Evolutionary conservation across 2,329 filamentous ascomycete species (phyloP), one percentile per base, ranked within the genome.

Genomic region (Huntiella savannae): DNA sequence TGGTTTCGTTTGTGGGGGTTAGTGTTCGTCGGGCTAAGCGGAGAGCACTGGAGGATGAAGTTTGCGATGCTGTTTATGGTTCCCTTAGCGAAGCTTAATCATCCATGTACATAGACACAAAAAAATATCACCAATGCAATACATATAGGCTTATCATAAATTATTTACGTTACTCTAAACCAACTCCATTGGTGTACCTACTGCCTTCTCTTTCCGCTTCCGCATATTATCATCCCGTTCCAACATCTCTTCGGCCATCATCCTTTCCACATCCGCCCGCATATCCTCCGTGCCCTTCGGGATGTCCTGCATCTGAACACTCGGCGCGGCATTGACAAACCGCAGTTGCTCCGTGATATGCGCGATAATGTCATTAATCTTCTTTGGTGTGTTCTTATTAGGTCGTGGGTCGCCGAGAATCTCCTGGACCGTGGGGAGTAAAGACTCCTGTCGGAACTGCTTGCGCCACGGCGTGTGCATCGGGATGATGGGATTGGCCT

Each of bases 401-500:
- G 79, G 76, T 45, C 73, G 66, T 40, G 71, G 71, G 54, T 88
- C 80, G 42, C 72, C 70, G 36, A 79, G 58, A 37, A 78, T 75
- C 57, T 79, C 70, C 55, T 82, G 75, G n/a, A 96, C 71, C 3
- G 82, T 80, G 0, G 91, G 91, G 57, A 95, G 91, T 11, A 98
- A 72, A 17, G 79, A 86, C 51, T 91, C 82, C 37, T 85, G 80
- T 40, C 82, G 76, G 63, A 98, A 98, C 52, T 92, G 86, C 52
- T 83, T 78, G 49, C 86, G 77, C 68, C 88, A 92, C 0, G 86
- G 83, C 5, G 88, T 77, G 55, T 92, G 78, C 33, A 73, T 63
- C 0, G 91, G 88, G 22, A 96, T 79, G 10, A 75, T 71, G 13
- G 80, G 73, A 58, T 69, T 65, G 16, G 47, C 48, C 43, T 50